Percentiles rank a stretch among this genome's conserved stretches.
Conservation (phyloP, 2,329 filamentous ascomycete species). For the Colletotrichum orchidophilum region DNA sequence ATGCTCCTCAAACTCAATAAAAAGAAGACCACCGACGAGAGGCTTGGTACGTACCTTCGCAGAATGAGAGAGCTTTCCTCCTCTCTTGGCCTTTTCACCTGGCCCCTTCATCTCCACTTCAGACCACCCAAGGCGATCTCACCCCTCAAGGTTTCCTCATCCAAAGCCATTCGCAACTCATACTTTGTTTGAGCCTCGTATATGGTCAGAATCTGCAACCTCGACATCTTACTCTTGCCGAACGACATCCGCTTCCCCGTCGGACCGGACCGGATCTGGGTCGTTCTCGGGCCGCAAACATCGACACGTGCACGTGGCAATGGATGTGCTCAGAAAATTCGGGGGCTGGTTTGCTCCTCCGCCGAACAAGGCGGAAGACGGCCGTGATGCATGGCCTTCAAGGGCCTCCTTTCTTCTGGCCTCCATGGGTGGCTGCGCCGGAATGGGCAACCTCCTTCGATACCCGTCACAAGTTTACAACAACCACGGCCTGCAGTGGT, state of each 20-base stretch:
- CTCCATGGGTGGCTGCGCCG: constrained; percentile 66
- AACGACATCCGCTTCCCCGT: neutral
- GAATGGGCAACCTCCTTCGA: constrained; percentile 66
- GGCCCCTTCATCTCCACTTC: neutral
- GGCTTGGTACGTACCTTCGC: constrained; percentile 2
- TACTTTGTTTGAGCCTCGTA: neutral
- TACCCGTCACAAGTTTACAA: constrained; percentile 69
- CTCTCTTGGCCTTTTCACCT: neutral
- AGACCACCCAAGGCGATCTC: neutral
- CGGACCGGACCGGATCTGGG: neutral
- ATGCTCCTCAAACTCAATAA: neutral
- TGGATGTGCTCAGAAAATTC: constrained; percentile 41
- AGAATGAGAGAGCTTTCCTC: neutral
- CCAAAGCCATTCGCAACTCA: constrained; percentile 1
- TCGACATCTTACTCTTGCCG: neutral
- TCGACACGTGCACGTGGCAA: neutral
- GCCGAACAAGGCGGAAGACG: constrained; percentile 48
- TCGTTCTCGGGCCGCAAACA: neutral
- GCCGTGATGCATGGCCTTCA: constrained; percentile 64
- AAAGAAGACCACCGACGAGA: neutral
- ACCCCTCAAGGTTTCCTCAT: constrained; percentile 13
- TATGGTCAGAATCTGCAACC: neutral
- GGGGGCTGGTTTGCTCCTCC: constrained; percentile 46
- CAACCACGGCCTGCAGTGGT: constrained; percentile 69
- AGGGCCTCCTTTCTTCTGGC: constrained; percentile 64